phyloP scores from a whole-genome alignment of 257 asterid species.

The Buddleja alternifolia region DNA sequence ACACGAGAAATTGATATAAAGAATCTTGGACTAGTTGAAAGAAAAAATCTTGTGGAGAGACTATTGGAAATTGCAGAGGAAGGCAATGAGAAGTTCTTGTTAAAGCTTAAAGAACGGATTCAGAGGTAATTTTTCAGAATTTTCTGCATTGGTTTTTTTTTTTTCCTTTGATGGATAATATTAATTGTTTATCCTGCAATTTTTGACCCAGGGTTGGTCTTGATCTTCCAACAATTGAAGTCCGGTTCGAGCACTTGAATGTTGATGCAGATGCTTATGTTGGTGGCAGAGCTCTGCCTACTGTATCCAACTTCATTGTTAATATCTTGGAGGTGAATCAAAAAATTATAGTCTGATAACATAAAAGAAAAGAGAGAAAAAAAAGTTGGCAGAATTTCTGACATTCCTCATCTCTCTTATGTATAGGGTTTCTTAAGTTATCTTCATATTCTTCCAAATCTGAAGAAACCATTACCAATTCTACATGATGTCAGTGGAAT shows the following conservation, averaged over 20 bases:
- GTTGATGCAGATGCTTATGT: slow-evolving; percentile 84
- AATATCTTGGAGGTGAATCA: slow-evolving; percentile 75
- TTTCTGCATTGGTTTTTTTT: neutral
- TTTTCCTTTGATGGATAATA: neutral
- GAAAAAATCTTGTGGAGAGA: slow-evolving; percentile 69
- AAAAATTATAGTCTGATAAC: neutral
- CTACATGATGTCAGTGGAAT: slow-evolving; percentile 78
- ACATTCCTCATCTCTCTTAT: slow-evolving; percentile 4
- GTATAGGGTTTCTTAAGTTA: slow-evolving; percentile 64
- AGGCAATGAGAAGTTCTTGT: slow-evolving; percentile 80
- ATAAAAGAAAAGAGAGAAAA: neutral
- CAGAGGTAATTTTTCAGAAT: slow-evolving; percentile 50
- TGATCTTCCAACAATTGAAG: slow-evolving; percentile 79
- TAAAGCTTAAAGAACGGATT: slow-evolving; percentile 63
- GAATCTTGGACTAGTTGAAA: slow-evolving; percentile 66
- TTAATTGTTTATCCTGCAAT: neutral
- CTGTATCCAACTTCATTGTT: slow-evolving; percentile 64
- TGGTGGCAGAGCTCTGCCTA: slow-evolving; percentile 87
- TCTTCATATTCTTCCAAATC: slow-evolving; percentile 61
- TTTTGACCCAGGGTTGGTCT: slow-evolving; percentile 71
- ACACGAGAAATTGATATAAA: slow-evolving; percentile 59
- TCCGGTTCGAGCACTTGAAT: slow-evolving; percentile 71
- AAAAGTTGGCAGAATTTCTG: slow-evolving; percentile 15
- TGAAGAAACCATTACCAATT: slow-evolving; percentile 73
- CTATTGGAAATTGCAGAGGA: slow-evolving; percentile 69